Percentiles rank a stretch among this genome's conserved stretches.
Conservation (phyloP, 1,284 basidiomycete species). For the Microbotryomycetes sp. region DNA sequence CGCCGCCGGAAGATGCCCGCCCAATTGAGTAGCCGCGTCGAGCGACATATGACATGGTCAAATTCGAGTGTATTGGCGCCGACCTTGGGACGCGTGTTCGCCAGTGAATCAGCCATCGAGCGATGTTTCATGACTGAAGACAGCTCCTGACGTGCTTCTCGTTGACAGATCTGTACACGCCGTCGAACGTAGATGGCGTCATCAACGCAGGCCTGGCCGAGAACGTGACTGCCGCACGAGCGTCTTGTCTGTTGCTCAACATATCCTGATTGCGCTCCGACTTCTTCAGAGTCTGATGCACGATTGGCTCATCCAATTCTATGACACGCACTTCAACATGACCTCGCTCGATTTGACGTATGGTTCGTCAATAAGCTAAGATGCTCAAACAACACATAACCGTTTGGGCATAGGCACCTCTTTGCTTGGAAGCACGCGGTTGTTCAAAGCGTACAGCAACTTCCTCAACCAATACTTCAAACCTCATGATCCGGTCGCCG, state of each 20-base stretch:
- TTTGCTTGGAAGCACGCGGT: conserved; percentile 23
- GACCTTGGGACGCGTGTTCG: not conserved
- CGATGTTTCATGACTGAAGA: not conserved
- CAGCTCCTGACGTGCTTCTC: not conserved
- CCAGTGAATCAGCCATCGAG: not conserved
- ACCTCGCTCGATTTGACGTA: not conserved
- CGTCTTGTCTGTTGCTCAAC: not conserved
- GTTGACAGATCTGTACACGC: not conserved
- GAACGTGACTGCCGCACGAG: conserved; percentile 6
- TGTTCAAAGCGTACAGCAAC: conserved; percentile 18
- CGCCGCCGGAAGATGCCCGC: too few species aligned
- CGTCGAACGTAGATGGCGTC: conserved; percentile 15
- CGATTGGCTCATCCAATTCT: conserved; percentile 22
- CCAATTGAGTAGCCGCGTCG: too few species aligned
- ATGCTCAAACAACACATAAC: not conserved
- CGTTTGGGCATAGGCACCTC: conserved; percentile 3
- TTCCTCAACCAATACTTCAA: conserved; percentile 22
- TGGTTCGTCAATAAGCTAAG: too few species aligned
- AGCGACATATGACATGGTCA: too few species aligned
- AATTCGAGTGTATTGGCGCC: not conserved
- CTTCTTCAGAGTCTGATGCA: conserved; percentile 5
- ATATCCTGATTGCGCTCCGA: not conserved
- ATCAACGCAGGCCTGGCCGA: conserved; percentile 24
- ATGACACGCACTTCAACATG: conserved; percentile 5
- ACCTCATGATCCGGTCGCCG: conserved; percentile 25